Evolutionary conservation across 2,329 filamentous ascomycete species (phyloP), one percentile per base, ranked within the genome.

Genomic region (Colletotrichum musae): DNA sequence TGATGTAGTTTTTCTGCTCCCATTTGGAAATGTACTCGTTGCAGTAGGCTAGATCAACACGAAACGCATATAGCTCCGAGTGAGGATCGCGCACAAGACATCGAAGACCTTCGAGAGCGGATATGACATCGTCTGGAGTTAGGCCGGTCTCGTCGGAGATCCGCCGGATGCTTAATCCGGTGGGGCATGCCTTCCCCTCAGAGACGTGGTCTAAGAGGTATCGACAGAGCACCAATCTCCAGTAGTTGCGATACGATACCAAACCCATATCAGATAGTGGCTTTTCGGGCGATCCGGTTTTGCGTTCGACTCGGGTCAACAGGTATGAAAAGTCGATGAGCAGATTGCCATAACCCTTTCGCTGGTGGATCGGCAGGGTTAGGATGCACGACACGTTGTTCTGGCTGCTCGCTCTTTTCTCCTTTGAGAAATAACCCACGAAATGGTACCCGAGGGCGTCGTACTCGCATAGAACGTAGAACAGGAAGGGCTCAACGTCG

Each of bases 341-440:
- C 24, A 98, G 90, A 76, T 98, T 95, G 6, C 97, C 96, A 74
- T 98, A 99, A 66, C 96, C 96, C 80, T 98, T 97, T 64, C 97
- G 92, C 82, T 98, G 95, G 77, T 98, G 96, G 63, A 98, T 98
- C 0, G 96, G 96, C 47, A 99, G 84, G 4, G 97, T 97, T 56
- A 99, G 84, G 74, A 99, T 99, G 80, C 96, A 99, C 9, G 94
- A 98, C 56, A 99, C 96, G 73, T 99, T 99, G 80, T 99, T 98
- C 74, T 95, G 92, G 70, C 94, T 97, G 80, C 94, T 95, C 2
- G 94, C 92, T 51, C 97, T 88, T 82, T 99, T 99, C 82, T 99
- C 96, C 79, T 99, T 99, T 58, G 96, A 98, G 76, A 99, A 99
- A 78, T 99, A 99, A n/a, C 96, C 96, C 28, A 98, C 95, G 74